Conservation (phyloP, 208 protist species). For the Leishmania mexicana region DNA sequence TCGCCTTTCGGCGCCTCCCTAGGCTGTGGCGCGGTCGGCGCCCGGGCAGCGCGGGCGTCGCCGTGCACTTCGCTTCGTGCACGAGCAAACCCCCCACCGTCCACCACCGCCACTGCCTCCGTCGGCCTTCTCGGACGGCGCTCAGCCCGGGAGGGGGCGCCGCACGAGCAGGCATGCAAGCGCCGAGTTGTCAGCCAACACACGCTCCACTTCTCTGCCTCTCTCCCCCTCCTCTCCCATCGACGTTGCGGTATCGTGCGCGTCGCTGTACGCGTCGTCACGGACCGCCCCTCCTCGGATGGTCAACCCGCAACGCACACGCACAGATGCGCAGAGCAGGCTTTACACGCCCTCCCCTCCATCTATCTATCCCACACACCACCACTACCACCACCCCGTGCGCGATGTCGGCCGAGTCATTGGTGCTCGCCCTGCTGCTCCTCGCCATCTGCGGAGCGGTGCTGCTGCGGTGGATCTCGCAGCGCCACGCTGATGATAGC, state of each 20-base stretch:
- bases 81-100: background rate
- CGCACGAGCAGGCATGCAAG: background rate
- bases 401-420: slow-evolving; percentile 13
- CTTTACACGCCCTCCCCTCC: background rate
- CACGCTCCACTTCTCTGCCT: background rate
- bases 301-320: background rate
- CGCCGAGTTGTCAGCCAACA: background rate
- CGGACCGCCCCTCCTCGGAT: background rate
- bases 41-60: background rate
- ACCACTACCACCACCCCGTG: background rate
- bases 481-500: slow-evolving; percentile 11
- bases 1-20: background rate
- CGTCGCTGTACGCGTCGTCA: background rate
- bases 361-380: background rate
- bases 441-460: slow-evolving; percentile 5
- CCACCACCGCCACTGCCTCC: background rate
- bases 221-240: background rate
- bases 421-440: slow-evolving; percentile 13
- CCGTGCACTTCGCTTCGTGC: background rate
- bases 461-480: slow-evolving; percentile 10
- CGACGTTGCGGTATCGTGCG: background rate
- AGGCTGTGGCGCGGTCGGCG: background rate
- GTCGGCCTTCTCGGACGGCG: background rate
- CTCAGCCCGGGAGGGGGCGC: background rate
- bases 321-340: background rate